Conservation (phyloP, 306 rosid species). For the Citrullus amarus region DNA sequence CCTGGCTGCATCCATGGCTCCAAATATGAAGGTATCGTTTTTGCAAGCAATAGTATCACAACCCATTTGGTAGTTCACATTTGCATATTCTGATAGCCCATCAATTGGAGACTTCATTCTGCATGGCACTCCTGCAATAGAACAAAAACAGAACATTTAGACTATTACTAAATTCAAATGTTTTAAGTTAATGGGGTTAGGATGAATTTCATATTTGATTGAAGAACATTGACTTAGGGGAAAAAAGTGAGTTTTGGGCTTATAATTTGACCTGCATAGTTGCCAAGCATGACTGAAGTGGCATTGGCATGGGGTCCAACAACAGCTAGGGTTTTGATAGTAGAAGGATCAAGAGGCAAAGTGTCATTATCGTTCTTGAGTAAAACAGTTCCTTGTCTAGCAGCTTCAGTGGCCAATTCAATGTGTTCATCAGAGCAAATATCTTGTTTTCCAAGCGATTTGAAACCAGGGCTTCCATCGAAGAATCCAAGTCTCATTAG, state of each 20-base stretch:
- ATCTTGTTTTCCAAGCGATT: constrained; percentile 53
- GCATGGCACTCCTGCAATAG: background rate
- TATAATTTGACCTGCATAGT: constrained; percentile 36
- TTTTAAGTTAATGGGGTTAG: background rate
- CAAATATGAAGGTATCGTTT: constrained; percentile 36
- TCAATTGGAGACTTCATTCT: background rate
- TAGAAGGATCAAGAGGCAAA: constrained; percentile 36
- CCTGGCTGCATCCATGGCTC: constrained; percentile 35
- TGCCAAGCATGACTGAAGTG: constrained; percentile 52
- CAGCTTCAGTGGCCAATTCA: constrained; percentile 50
- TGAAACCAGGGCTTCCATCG: constrained; percentile 49
- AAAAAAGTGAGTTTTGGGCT: background rate
- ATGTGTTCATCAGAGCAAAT: constrained; percentile 48
- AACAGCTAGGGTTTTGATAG: constrained; percentile 25
- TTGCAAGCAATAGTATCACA: constrained; percentile 39
- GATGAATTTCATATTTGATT: background rate
- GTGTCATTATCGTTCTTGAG: constrained; percentile 34
- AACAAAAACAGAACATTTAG: background rate
- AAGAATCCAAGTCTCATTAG: constrained; percentile 71
- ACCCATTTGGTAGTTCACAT: constrained; percentile 35
- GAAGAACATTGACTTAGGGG: background rate
- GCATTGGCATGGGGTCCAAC: constrained; percentile 73
- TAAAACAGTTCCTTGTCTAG: constrained; percentile 63
- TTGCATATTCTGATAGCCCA: constrained; percentile 1
- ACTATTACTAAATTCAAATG: background rate